Evolutionary conservation across 768 basidiomycete genomes (phyloP), one percentile per base, ranked within the genome.

Genomic region (Tricholoma terreum): DNA sequence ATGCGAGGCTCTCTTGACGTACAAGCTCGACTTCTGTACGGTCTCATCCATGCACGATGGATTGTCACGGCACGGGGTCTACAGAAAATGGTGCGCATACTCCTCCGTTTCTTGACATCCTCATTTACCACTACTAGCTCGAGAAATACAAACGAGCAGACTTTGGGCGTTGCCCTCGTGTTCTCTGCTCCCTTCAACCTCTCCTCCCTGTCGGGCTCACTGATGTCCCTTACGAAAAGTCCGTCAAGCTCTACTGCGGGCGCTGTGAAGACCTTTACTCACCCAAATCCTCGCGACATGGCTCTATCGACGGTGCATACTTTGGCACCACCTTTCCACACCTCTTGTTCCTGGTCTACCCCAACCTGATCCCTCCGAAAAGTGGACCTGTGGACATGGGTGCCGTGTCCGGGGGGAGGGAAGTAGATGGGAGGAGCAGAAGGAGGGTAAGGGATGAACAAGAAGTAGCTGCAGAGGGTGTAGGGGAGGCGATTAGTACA

Each of bases 61-160:
- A 94, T 99, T 52, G 90, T 98, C 55, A 98, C 96, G 0, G 91
- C 90, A 4, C 81, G 96, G 4, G 95, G 96, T 9, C 79, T 99
- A 6, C 81, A 87, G 14, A 99, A 99, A 75, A 99, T 98, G 96
- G 96, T 94, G 60, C 46, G 50, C 6, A 17, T 48, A 40, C 3
- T 3, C 2, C 35, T 56, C 22, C n/a, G 19, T 8, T 24, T 30
- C 7, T 15, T 38, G 7, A 14, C 21, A 15, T 52, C 34, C 50
- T 33, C 11, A 31, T 42, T 45, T 24, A 54, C 22, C 52, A 21
- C 43, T 45, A 22, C 63, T 51, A 91, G 90, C 82, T 98, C 56
- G 94, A 98, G 64, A 99, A 99, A 75, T 98, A 96, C 80, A 97
- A 95, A 73, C 90, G 92, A 62, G 94, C 92, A 54, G 97, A 99